Percentiles rank a stretch among this genome's conserved stretches.
phyloP scores from a whole-genome alignment of 208 protist species.

The Trypanosoma mega region DNA sequence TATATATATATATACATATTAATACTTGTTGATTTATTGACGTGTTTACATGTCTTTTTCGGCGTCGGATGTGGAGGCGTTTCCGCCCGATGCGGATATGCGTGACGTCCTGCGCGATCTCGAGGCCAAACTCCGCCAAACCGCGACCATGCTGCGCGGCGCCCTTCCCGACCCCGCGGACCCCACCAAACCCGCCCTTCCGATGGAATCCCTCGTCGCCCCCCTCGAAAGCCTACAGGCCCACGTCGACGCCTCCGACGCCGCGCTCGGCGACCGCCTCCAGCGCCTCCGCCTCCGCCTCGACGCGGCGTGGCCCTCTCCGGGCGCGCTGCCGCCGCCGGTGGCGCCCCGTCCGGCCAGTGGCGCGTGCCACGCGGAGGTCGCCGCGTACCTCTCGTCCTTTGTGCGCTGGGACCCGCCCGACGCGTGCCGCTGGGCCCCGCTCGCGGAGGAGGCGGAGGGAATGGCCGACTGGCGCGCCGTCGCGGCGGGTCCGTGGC shows the following conservation, averaged over 20 bases:
- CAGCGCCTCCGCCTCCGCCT: constrained; percentile 16
- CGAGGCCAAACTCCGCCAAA: constrained; percentile 4
- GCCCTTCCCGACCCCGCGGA: background rate
- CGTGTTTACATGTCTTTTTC: too few species aligned
- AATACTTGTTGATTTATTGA: too few species aligned
- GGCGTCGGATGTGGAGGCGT: too few species aligned
- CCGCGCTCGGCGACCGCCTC: constrained; percentile 27
- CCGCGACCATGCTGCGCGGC: constrained; percentile 9
- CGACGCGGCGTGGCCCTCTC: background rate
- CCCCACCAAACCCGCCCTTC: background rate
- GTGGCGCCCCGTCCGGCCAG: constrained; percentile 8
- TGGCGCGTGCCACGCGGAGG: constrained; percentile 31
- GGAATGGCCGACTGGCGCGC: background rate
- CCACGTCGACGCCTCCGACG: constrained; percentile 28
- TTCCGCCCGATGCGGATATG: background rate
- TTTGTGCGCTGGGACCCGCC: constrained; percentile 41
- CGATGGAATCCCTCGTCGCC: background rate
- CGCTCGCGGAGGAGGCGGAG: background rate
- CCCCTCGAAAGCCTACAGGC: constrained; percentile 16
- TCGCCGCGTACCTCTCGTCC: constrained; percentile 39
- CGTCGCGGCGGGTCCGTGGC: background rate
- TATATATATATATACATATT: too few species aligned
- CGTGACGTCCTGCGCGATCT: constrained; percentile 13
- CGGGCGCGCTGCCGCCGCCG: constrained; percentile 22
- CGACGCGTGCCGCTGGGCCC: constrained; percentile 6